phyloP scores from a whole-genome alignment of 225 moss, liverwort and hornwort species.

The Antitrichia curtipendula region DNA sequence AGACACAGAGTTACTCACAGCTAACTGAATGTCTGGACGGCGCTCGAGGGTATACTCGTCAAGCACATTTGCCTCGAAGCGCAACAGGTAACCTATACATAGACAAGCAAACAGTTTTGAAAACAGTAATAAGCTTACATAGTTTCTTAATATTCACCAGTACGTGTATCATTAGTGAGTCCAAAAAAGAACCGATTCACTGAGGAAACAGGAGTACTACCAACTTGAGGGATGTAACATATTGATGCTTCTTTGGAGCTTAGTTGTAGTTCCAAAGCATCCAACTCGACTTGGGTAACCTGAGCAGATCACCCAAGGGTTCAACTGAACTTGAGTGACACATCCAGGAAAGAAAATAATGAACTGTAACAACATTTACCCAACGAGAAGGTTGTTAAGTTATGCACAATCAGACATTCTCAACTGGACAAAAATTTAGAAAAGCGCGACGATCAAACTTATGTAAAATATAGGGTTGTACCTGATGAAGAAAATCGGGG shows the following conservation, averaged over 20 bases:
- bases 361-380: background rate
- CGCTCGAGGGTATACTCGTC: slow-evolving; percentile 39
- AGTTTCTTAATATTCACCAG: background rate
- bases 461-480: background rate
- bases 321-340: background rate
- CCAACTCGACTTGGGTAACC: slow-evolving; percentile 55
- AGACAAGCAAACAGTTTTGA: background rate
- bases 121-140: background rate
- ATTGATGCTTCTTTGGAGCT: slow-evolving; percentile 36
- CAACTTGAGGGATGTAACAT: slow-evolving; percentile 93
- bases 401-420: background rate
- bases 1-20: slow-evolving; percentile 36
- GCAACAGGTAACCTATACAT: slow-evolving; percentile 64
- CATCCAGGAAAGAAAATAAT: background rate
- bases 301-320: slow-evolving; percentile 1
- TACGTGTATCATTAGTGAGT: background rate
- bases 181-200: background rate
- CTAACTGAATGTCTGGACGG: slow-evolving; percentile 60
- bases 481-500: slow-evolving; percentile 84
- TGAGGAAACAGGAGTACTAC: slow-evolving; percentile 13
- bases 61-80: slow-evolving; percentile 29
- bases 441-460: background rate
- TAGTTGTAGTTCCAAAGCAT: slow-evolving; percentile 28
- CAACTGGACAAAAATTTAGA: background rate
- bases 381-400: background rate